Base-by-base conservation (phyloP, 345 rosid genomes). In the Hypericum perforatum region DNA sequence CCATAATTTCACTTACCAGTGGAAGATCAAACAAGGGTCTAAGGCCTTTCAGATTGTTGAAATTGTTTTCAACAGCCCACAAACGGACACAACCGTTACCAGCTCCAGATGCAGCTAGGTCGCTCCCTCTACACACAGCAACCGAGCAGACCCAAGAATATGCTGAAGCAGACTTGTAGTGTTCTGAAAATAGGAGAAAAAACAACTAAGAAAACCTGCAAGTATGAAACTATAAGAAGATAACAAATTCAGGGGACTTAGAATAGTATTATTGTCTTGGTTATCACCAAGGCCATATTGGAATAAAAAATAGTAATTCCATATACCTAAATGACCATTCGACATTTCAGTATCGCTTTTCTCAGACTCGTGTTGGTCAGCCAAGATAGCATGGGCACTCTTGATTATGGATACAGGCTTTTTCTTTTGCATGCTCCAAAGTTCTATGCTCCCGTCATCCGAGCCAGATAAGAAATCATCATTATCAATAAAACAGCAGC, bases 31-130 rank as follows among this genome's bases (percentile, higher is more conserved):
- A 70, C 43, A 86, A 69, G 11, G 91, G 81, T 56, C 58, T 76
- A 46, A 90, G 53, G 60, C 65, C 63, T 65, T 59, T 77, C 54
- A 69, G 46, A 64, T 71, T 78, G 60, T 69, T 77, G 56, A 69
- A 44, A 64, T 71, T 78, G 60, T 69, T 77, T 61, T 76, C 89
- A 41, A 81, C 57, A 58, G 79, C 76, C 97, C 91, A 86, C 59
- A 89, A 61, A 52, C 74, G 79, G 43, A 94, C 82, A 60, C 38
- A 76, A 45, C 92, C 97, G 71, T 79, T 81, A 64, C 97, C 99
- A 63, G 97, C 97, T 62, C 99, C 97, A 49, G 99, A 89, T 56
- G 90, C 97, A 8, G 79, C 95, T 71, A 94, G 87, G 75, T 94
- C 96, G 63, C 95, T 84, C 60, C 90, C 88, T 72, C 92, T 79